Conservation (phyloP, 306 rosid genomes). For the Betula pendula region DNA sequence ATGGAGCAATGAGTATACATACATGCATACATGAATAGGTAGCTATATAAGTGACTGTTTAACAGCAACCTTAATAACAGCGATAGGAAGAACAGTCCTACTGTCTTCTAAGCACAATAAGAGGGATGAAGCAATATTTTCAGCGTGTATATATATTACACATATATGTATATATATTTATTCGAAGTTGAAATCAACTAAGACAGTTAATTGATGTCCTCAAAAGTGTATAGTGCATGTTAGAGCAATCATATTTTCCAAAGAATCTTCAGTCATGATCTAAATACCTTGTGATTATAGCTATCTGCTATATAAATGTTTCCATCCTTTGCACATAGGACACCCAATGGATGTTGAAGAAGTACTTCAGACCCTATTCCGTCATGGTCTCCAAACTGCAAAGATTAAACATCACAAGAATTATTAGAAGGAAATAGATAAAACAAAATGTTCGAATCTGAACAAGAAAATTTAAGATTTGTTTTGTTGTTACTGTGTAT, state of each 20-base stretch:
- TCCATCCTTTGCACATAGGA: constrained; percentile 64
- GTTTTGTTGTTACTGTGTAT: neutral
- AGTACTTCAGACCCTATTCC: constrained; percentile 86
- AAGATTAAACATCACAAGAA: constrained; percentile 28
- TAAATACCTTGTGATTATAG: constrained; percentile 90
- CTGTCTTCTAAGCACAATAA: neutral
- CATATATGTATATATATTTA: neutral
- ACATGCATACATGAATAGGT: neutral
- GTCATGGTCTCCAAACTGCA: constrained; percentile 95
- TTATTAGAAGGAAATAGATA: constrained; percentile 22
- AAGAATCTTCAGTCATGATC: constrained; percentile 19
- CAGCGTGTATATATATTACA: too few species aligned
- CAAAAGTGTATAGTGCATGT: constrained; percentile 17
- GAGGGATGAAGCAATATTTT: neutral
- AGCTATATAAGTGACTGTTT: neutral
- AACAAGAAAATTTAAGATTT: constrained; percentile 9
- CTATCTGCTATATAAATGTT: constrained; percentile 77
- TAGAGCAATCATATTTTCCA: constrained; percentile 8
- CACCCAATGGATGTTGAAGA: constrained; percentile 92
- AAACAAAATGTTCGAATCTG: constrained; percentile 12
- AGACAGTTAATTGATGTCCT: neutral
- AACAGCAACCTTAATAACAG: neutral
- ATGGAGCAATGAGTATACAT: too few species aligned
- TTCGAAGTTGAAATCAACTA: neutral
- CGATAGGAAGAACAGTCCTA: neutral